phyloP scores from a whole-genome alignment of 495 filamentous ascomycete species.

The Penicillium mononematosum region DNA sequence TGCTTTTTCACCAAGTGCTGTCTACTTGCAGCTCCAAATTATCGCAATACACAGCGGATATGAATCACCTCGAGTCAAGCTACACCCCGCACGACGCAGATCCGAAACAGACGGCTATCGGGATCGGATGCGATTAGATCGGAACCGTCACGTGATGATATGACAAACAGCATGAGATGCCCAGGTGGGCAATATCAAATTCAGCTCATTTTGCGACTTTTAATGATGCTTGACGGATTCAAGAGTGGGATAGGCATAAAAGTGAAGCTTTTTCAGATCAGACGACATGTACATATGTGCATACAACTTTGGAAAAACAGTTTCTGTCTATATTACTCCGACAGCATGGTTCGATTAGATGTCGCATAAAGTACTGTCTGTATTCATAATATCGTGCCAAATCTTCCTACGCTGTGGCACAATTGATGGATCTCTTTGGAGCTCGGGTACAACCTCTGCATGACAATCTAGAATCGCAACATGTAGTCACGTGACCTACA shows the following conservation, averaged over 20 bases:
- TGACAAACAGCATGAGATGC: background rate
- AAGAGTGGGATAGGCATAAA: background rate
- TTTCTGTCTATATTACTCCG: background rate
- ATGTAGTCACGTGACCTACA: background rate
- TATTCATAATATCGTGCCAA: too few species aligned
- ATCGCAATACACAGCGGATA: background rate
- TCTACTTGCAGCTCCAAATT: background rate
- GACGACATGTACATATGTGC: background rate
- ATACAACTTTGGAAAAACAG: background rate
- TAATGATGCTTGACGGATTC: background rate
- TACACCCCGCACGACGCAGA: constrained; percentile 15
- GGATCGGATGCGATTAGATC: constrained; percentile 27
- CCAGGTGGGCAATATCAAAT: background rate
- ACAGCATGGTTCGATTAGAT: too few species aligned
- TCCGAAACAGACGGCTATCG: constrained; percentile 20
- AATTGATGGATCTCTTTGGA: background rate
- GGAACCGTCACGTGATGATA: constrained; percentile 18
- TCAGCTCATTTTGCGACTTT: background rate
- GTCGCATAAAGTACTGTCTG: too few species aligned
- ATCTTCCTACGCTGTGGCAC: too few species aligned
- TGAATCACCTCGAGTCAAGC: background rate
- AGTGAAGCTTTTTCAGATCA: background rate
- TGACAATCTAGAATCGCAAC: background rate
- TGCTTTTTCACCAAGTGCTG: background rate
- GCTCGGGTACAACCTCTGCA: background rate